Evolutionary conservation across 352 stramenopile species (phyloP).

Genomic region (Phytopythium chamaehyphon): DNA sequence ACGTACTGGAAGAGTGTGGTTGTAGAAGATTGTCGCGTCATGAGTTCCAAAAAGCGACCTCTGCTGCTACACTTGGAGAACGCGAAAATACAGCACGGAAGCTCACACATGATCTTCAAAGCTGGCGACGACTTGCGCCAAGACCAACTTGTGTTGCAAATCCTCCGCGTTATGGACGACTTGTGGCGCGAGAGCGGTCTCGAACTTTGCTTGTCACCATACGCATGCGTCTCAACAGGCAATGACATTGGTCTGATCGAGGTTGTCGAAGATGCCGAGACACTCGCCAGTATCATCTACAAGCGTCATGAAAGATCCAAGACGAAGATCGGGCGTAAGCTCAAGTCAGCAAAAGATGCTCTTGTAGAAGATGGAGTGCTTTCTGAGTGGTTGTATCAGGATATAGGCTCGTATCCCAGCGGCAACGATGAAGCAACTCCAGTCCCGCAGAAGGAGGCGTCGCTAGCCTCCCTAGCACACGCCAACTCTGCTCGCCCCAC

Average conservation of each 20-base stretch:
- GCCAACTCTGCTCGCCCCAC: conserved; percentile 7
- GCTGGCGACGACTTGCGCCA: conserved; percentile 91
- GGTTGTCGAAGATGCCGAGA: conserved; percentile 85
- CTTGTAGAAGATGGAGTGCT: conserved; percentile 55
- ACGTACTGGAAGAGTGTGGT: conserved; percentile 79
- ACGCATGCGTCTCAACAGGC: conserved; percentile 87
- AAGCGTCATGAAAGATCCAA: conserved; percentile 52
- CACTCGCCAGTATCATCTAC: conserved; percentile 85
- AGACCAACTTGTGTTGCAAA: conserved; percentile 91
- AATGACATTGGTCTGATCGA: conserved; percentile 88
- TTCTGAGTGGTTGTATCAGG: conserved; percentile 68
- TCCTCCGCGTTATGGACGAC: conserved; percentile 90
- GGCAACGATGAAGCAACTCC: conserved; percentile 2
- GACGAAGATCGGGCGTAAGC: conserved; percentile 61
- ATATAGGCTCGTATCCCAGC: neutral
- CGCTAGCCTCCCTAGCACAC: conserved; percentile 1
- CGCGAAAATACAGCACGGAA: conserved; percentile 52
- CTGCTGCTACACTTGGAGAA: conserved; percentile 86
- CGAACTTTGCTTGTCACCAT: conserved; percentile 82
- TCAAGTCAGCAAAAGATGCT: conserved; percentile 65
- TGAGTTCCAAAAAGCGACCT: conserved; percentile 93
- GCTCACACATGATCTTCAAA: conserved; percentile 90
- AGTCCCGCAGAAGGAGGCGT: neutral
- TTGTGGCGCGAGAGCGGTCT: conserved; percentile 84
- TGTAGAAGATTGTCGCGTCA: conserved; percentile 84